Base-by-base conservation (phyloP, 345 rosid genomes). In the Linum trigynum region DNA sequence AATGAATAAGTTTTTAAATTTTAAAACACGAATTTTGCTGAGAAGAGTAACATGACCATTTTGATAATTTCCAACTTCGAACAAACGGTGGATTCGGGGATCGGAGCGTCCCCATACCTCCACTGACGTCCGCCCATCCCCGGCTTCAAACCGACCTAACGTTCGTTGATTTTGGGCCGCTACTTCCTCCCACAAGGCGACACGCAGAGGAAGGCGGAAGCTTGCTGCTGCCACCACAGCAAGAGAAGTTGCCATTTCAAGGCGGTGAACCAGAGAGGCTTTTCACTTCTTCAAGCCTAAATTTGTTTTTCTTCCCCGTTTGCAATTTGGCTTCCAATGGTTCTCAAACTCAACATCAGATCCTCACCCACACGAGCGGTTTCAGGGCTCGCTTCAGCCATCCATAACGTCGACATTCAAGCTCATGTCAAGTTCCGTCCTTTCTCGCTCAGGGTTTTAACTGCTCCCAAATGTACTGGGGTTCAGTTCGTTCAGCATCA, bases 371-470 rank as follows among this genome's bases (percentile, higher is more conserved):
- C 53, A 7, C 53, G 53, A 3, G 53, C 15, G 11, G 53, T 48
- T 48, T 9, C 86, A 96, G 79, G 84, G 64, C 70, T 85, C 60
- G 79, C 97, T 80, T 83, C 96, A 15, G 88, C 79, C 51, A 69
- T 82, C 77, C 85, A 80, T 1, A 23, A 23, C 73, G 75, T 66
- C 69, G 66, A 83, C 66, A 41, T 79, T 64, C 82, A 76, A 69
- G 66, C 78, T 70, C 80, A 88, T 64, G 78, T 72, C 35, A 78
- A 75, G 32, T 65, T 77, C 72, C 76, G 78, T 74, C 69, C 76
- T 40, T 53, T 77, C 67, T 67, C 78, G 43, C 36, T 76, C 15
- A 71, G 62, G 74, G 62, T 79, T 77, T 53, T 62, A 63, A 72
- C 67, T 32, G 38, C 73, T 73, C 83, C 75, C 60, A 75, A 66